phyloP scores from a whole-genome alignment of 305 asterid genomes.

The Fraxinus sp. region DNA sequence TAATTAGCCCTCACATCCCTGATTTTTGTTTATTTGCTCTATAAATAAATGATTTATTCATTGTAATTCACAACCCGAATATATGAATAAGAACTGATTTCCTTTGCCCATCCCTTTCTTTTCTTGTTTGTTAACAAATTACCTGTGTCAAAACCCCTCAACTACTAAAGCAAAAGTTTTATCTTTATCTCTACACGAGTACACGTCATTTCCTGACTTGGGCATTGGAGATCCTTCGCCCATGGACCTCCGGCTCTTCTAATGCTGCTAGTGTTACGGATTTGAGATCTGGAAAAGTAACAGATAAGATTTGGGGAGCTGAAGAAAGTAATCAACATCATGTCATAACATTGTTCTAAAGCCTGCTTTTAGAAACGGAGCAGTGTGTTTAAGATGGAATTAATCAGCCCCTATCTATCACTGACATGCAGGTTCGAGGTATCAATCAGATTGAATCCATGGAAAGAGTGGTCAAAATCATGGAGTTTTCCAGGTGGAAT shows the following conservation, averaged over 20 bases:
- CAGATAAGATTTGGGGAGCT: neutral
- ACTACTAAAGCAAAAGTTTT: neutral
- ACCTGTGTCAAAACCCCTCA: neutral
- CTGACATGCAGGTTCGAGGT: neutral
- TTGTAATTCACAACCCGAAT: neutral
- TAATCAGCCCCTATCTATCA: neutral
- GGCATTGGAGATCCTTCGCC: neutral
- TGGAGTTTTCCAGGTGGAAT: neutral
- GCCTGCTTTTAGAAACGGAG: neutral
- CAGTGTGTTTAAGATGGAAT: neutral
- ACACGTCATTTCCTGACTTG: neutral
- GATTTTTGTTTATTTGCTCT: neutral
- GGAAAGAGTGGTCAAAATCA: constrained; percentile 5
- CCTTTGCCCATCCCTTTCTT: neutral
- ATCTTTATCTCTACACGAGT: neutral
- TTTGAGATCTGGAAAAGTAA: neutral
- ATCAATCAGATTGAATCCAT: neutral
- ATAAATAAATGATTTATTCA: neutral
- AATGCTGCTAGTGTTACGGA: neutral
- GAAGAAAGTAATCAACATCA: neutral
- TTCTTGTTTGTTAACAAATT: neutral
- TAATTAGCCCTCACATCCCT: neutral
- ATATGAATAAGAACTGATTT: neutral
- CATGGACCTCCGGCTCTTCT: neutral
- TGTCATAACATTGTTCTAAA: neutral